phyloP scores from a whole-genome alignment of 2,329 filamentous ascomycete species.

The Chrysoporthe deuterocubensis region DNA sequence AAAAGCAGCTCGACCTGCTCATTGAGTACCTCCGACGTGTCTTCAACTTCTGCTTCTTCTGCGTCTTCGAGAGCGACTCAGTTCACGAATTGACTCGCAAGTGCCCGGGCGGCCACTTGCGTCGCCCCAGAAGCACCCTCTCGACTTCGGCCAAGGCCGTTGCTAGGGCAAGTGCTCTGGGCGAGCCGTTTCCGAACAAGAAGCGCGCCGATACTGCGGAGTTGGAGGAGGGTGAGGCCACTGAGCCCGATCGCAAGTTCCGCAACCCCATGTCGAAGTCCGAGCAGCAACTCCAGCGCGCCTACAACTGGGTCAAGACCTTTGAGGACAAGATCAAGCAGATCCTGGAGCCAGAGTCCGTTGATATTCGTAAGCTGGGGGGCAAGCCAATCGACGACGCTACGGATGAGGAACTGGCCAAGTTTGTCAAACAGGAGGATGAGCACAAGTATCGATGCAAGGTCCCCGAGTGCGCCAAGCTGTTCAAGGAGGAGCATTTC shows the following conservation, averaged over 20 bases:
- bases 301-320: slow-evolving; percentile 98
- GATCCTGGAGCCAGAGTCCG: slow-evolving; percentile 85
- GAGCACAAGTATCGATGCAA: slow-evolving; percentile 97
- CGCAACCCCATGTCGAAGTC: slow-evolving; percentile 73
- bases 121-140: slow-evolving; percentile 84
- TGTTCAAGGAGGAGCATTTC: slow-evolving; percentile 97
- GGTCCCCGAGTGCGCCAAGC: slow-evolving; percentile 91
- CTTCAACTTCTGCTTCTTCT: slow-evolving; percentile 99
- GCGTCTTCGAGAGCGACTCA: slow-evolving; percentile 97
- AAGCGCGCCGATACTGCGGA: slow-evolving; percentile 70
- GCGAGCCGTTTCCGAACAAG: slow-evolving; percentile 82
- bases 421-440: slow-evolving; percentile 95
- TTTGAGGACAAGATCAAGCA: slow-evolving; percentile 97
- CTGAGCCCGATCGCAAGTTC: slow-evolving; percentile 72
- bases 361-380: slow-evolving; percentile 87
- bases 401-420: slow-evolving; percentile 80
- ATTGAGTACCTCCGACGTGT: slow-evolving; percentile 96
- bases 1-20: slow-evolving; percentile 94
- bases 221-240: slow-evolving; percentile 65
- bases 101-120: slow-evolving; percentile 95
- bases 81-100: slow-evolving; percentile 95
- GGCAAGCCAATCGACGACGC: slow-evolving; percentile 87
- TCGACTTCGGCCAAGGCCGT: slow-evolving; percentile 83
- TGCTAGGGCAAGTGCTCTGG: slow-evolving; percentile 80
- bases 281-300: slow-evolving; percentile 89